These are phyloP conservation scores for Kurtzmaniella quercitrusa DNA, from an alignment of 1,139 yeast species.

Conservation along the genomic window DNA sequence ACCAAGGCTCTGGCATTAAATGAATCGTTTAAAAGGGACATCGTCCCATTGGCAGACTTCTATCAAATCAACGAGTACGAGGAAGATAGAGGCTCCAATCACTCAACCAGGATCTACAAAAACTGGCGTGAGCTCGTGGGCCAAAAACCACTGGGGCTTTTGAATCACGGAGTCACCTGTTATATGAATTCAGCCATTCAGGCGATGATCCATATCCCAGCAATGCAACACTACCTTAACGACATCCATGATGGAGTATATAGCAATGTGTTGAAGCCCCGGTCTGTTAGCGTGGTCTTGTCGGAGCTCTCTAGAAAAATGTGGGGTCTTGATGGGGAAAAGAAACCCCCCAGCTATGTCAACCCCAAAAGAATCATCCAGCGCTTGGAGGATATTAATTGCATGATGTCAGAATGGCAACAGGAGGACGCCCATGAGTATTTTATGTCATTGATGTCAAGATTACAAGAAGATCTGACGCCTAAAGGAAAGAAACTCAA, in stretches of 20 bases:
- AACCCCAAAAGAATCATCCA: slow-evolving; percentile 73
- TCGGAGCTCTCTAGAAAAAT: slow-evolving; percentile 69
- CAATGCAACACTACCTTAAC: slow-evolving; percentile 75
- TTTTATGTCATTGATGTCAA: slow-evolving; percentile 82
- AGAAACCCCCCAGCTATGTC: slow-evolving; percentile 34
- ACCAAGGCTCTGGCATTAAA: background rate
- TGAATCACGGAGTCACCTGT: slow-evolving; percentile 94
- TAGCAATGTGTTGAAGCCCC: slow-evolving; percentile 39
- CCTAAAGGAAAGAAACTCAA: slow-evolving; percentile 84
- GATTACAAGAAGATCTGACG: slow-evolving; percentile 87
- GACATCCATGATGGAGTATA: slow-evolving; percentile 57
- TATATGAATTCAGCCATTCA: slow-evolving; percentile 95
- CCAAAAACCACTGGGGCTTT: slow-evolving; percentile 64
- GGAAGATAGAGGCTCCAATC: slow-evolving; percentile 57
- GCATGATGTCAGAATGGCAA: slow-evolving; percentile 96
- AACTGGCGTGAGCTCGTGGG: slow-evolving; percentile 53
- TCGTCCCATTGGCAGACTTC: slow-evolving; percentile 26
- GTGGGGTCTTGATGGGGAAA: slow-evolving; percentile 49
- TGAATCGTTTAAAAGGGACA: background rate
- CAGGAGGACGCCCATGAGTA: slow-evolving; percentile 98
- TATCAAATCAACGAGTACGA: slow-evolving; percentile 48
- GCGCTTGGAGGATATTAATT: slow-evolving; percentile 78
- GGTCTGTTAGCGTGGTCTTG: slow-evolving; percentile 65
- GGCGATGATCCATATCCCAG: slow-evolving; percentile 84
- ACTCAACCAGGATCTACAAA: slow-evolving; percentile 50